Conservation (phyloP, 2,329 filamentous ascomycete genomes). For the Ceratocystis cacaofunesta region DNA sequence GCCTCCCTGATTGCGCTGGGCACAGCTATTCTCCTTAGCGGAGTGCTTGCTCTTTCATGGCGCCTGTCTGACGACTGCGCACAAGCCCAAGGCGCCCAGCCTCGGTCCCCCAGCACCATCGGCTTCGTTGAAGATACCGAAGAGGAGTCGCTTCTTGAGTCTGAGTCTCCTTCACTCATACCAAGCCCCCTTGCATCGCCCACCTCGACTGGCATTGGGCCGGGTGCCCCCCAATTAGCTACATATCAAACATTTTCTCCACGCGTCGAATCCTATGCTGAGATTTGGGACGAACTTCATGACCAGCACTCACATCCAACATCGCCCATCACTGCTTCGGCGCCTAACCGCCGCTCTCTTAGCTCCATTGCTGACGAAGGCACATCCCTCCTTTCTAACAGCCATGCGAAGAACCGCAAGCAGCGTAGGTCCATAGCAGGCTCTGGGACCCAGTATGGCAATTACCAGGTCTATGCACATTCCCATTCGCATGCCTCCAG, state of each 20-base stretch:
- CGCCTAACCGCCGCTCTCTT: constrained; percentile 22
- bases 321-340: constrained; percentile 21
- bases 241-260: constrained; percentile 20
- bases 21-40: constrained; percentile 69
- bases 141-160: constrained; percentile 23
- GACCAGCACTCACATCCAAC: constrained; percentile 36
- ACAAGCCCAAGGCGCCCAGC: constrained; percentile 28
- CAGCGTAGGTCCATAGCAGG: constrained; percentile 37
- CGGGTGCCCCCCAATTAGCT: constrained; percentile 21
- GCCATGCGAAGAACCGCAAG: constrained; percentile 21
- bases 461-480: neutral
- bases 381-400: neutral
- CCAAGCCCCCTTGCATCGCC: constrained; percentile 23
- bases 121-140: constrained; percentile 63
- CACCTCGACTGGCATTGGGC: constrained; percentile 23
- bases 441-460: constrained; percentile 23
- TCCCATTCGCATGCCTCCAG: neutral
- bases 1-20: constrained; percentile 74
- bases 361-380: constrained; percentile 20
- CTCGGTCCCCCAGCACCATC: constrained; percentile 58
- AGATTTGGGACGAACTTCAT: constrained; percentile 81
- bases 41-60: constrained; percentile 88
- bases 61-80: constrained; percentile 57
- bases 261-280: constrained; percentile 39
- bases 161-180: constrained; percentile 22